Evolutionary conservation across 2,329 filamentous ascomycete species (phyloP).

Genomic region (Aspergillus fumigatiaffinis): DNA sequence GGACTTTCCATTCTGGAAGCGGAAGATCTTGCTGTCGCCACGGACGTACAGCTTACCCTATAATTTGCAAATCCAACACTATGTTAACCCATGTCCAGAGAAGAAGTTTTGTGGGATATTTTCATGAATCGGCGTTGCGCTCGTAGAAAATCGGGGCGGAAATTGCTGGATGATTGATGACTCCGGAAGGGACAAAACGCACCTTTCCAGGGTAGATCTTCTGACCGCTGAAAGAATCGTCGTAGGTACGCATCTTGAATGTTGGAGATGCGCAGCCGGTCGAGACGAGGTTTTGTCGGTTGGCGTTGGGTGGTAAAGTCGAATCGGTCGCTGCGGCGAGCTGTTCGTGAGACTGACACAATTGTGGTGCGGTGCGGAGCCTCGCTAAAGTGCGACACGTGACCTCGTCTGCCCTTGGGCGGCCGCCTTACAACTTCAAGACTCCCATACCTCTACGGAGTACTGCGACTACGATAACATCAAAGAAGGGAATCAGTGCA

Average conservation of each 20-base stretch:
- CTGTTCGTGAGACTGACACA: slow-evolving; percentile 33
- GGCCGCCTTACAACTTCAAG: not conserved
- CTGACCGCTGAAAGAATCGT: slow-evolving; percentile 72
- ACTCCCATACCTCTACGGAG: not conserved
- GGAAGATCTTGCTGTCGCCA: slow-evolving; percentile 99
- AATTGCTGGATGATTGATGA: slow-evolving; percentile 4
- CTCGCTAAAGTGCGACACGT: slow-evolving; percentile 46
- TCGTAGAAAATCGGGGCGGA: not conserved
- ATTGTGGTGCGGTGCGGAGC: slow-evolving; percentile 40
- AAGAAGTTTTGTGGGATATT: not conserved
- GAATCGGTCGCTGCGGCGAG: slow-evolving; percentile 37
- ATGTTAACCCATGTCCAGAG: slow-evolving; percentile 23
- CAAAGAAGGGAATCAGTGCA: not conserved
- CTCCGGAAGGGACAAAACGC: slow-evolving; percentile 36
- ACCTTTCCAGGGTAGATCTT: slow-evolving; percentile 81
- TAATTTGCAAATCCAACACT: slow-evolving; percentile 29
- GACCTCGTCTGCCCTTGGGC: slow-evolving; percentile 38
- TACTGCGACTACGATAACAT: not conserved
- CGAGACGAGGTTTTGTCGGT: slow-evolving; percentile 36
- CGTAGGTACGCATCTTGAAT: slow-evolving; percentile 71
- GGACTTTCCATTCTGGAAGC: slow-evolving; percentile 99
- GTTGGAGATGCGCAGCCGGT: slow-evolving; percentile 45
- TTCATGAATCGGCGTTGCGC: not conserved
- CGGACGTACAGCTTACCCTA: slow-evolving; percentile 99
- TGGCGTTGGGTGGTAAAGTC: slow-evolving; percentile 43